These are phyloP conservation scores for Penicillium sp. DNA, from an alignment of 2,329 filamentous ascomycete genomes.

Conservation along the genomic window DNA sequence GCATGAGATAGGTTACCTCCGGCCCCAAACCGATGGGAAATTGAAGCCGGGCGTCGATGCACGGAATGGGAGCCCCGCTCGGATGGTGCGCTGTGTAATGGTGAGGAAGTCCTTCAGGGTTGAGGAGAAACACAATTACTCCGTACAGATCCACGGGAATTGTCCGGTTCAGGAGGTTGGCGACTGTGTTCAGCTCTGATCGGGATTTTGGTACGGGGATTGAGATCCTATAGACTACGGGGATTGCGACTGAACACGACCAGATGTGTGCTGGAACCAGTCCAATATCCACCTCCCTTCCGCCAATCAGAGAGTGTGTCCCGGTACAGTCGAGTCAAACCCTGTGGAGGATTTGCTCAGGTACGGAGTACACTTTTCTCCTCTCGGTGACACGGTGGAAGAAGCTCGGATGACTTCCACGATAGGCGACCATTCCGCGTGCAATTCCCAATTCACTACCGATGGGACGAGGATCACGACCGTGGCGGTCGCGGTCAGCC, in stretches of 20 bases:
- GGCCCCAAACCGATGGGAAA: conserved; percentile 6
- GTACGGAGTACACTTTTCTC: neutral
- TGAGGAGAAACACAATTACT: conserved; percentile 1
- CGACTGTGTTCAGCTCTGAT: no score
- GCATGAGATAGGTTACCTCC: conserved; percentile 20
- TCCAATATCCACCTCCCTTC: no score
- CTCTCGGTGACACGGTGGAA: neutral
- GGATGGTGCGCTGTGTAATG: conserved; percentile 12
- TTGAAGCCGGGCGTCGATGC: conserved; percentile 8
- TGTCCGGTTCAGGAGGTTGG: neutral
- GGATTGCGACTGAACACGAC: no score
- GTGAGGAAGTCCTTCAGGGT: conserved; percentile 1
- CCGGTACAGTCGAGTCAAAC: neutral
- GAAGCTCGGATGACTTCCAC: conserved; percentile 15
- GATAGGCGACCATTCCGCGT: conserved; percentile 16
- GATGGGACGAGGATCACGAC: conserved; percentile 15
- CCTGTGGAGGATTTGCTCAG: no score
- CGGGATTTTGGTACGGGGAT: neutral
- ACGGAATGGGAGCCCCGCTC: conserved; percentile 14
- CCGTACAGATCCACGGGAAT: neutral
- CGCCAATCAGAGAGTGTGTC: no score
- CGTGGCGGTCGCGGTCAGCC: conserved; percentile 15
- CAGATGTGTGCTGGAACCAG: no score
- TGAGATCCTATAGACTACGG: neutral
- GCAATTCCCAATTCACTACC: neutral